Evolutionary conservation across 352 stramenopile genomes (phyloP), one percentile per base, ranked within the genome.

Genomic region (Peronospora tabacina): DNA sequence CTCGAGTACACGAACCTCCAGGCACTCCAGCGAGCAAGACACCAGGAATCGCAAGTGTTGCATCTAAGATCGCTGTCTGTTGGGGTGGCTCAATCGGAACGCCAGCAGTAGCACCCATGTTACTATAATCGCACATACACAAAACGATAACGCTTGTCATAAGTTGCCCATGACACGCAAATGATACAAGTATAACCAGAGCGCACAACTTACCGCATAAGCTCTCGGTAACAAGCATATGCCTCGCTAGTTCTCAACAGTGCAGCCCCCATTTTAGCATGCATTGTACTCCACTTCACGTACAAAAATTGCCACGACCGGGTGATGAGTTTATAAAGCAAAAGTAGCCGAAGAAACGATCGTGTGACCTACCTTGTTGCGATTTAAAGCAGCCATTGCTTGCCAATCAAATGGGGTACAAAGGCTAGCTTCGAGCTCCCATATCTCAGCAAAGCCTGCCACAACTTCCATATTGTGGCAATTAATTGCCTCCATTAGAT

Each of bases 21-120:
- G 95, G 95, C 9, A 98, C 93, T 30, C 95, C 90, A 39, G 86
- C 88, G 5, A 92, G 81, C 16, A 99, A 54, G 9, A 98, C 95
- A 33, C 95, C 95, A 22, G 94, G 87, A 20, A 98, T 60, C 15
- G 65, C 60, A 65, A 95, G 75, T 1, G 95, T 98, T 48, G 89
- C 91, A 61, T 99, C 82, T 5, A 96, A 83, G 3, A 99, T 72
- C 47, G 54, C 63, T 5, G 89, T 96, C 60, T 99, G 95, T 50
- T 81, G 72, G 1, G 75, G 66, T 19, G 94, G 95, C 60, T 98
- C 95, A 48, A 98, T 94, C 1, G 87, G 90, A 24, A 98, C 95
- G 11, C 66, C 70, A 10, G 94, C 91, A 15, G 65, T 49, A 19
- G 80, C 72, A 17, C 95, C 94, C 87, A 98, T 97, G 41, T 82